Base-by-base conservation (phyloP, 345 rosid genomes). In the Gynandropsis gynandra region DNA sequence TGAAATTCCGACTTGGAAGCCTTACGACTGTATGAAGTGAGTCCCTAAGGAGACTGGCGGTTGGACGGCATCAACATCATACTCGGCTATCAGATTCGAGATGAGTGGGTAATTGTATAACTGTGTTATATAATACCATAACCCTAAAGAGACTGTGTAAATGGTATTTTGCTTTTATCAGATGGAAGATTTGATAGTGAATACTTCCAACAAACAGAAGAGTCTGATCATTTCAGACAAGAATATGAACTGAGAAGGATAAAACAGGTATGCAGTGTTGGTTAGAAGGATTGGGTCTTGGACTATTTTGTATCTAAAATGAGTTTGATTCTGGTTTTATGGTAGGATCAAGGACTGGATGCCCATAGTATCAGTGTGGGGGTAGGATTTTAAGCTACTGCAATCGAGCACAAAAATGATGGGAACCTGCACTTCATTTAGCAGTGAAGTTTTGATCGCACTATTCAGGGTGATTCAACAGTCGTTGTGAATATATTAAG, bases 301-400 rank as follows among this genome's bases (percentile, higher is more conserved):
- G 20, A 49, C 8, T 3, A 4, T 31, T 12, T 8, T 24, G 54
- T 59, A 39, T 54, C 15, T 54, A 38, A n/a, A 7, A 21, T 45
- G 7, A 20, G 39, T 58, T 21, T 42, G 15, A 16, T 56, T 16
- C 31, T 52, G 27, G 31, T 38, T 55, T 54, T 24, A 5, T 24
- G 57, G 47, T 80, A 90, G 95, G 98, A 87, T 71, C 85, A 90
- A 83, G 98, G 98, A 42, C 59, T 90, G 65, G 89, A 81, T 58
- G 65, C 69, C 74, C n/a, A n/a, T n/a, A n/a, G n/a, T n/a, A n/a
- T n/a, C n/a, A n/a, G n/a, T n/a, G n/a, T n/a, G n/a, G n/a, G n/a
- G n/a, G n/a, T n/a, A n/a, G n/a, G n/a, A n/a, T n/a, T 7, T 7
- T 33, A 33, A 33, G 36, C 36, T 33, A 33, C 36, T 33, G n/a